Conservation (phyloP, 345 rosid species). For the Citrus mangshanensis region DNA sequence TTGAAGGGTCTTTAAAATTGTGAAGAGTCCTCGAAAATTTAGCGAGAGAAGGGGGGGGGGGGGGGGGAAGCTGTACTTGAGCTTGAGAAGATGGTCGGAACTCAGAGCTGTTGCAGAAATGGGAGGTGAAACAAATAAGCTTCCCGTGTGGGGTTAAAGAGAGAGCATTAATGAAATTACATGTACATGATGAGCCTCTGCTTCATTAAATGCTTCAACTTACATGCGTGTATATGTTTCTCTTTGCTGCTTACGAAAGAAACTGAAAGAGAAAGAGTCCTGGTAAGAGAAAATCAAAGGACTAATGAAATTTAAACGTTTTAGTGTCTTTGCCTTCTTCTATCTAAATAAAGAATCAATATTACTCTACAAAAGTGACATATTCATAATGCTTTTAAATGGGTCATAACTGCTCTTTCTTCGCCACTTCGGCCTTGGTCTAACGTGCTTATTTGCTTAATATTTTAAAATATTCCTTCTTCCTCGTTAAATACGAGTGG, state of each 20-base stretch:
- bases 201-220: slow-evolving; percentile 17
- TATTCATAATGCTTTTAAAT: neutral
- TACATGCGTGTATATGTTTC: neutral
- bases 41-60: too few relatives aligned
- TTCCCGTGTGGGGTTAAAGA: slow-evolving; percentile 16
- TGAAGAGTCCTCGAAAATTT: neutral
- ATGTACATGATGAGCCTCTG: neutral
- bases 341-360: neutral
- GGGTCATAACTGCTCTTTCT: neutral
- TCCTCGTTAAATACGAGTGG: too few relatives aligned
- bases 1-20: slow-evolving; percentile 6
- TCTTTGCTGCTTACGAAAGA: neutral
- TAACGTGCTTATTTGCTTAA: too few relatives aligned
- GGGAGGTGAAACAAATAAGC: slow-evolving; percentile 15
- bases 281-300: slow-evolving; percentile 14
- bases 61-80: neutral
- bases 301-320: slow-evolving; percentile 5
- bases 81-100: slow-evolving; percentile 8
- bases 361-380: neutral
- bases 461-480: too few relatives aligned
- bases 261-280: neutral
- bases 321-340: neutral
- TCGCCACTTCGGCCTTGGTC: too few relatives aligned
- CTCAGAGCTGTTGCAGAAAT: slow-evolving; percentile 1
- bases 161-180: neutral